Evolutionary conservation across 805 yeast species (phyloP).

Genomic region (Pichia gijzeniarum): DNA sequence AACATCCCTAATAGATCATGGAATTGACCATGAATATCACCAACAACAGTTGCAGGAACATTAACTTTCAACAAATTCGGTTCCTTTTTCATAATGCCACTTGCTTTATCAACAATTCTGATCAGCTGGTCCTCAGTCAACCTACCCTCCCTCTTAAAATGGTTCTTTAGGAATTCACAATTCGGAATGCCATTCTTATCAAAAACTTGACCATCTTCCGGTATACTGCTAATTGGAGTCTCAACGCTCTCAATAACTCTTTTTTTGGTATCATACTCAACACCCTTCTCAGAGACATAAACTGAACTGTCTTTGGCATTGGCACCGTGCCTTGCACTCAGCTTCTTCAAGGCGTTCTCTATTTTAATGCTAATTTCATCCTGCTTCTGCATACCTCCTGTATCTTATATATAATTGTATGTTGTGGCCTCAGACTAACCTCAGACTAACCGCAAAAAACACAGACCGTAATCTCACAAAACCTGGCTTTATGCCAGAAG

Average conservation of each 20-base stretch:
- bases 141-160: slow-evolving; percentile 76
- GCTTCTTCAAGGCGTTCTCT: slow-evolving; percentile 58
- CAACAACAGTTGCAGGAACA: slow-evolving; percentile 93
- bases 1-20: slow-evolving; percentile 84
- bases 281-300: slow-evolving; percentile 36
- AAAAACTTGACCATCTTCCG: slow-evolving; percentile 67
- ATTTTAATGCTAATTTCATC: slow-evolving; percentile 34
- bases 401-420: no score
- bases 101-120: slow-evolving; percentile 57
- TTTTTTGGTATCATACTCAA: slow-evolving; percentile 43
- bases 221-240: slow-evolving; percentile 59
- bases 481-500: no score
- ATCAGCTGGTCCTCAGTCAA: slow-evolving; percentile 64
- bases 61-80: slow-evolving; percentile 75
- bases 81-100: slow-evolving; percentile 55
- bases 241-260: slow-evolving; percentile 50
- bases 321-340: slow-evolving; percentile 26
- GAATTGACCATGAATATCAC: slow-evolving; percentile 96
- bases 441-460: no score
- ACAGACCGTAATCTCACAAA: no score
- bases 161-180: slow-evolving; percentile 62
- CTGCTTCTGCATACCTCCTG: neutral
- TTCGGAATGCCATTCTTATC: slow-evolving; percentile 58
- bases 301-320: neutral
- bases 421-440: no score